phyloP scores from a whole-genome alignment of 192 early-diverging fungal genomes.

The Backusella westeae region DNA sequence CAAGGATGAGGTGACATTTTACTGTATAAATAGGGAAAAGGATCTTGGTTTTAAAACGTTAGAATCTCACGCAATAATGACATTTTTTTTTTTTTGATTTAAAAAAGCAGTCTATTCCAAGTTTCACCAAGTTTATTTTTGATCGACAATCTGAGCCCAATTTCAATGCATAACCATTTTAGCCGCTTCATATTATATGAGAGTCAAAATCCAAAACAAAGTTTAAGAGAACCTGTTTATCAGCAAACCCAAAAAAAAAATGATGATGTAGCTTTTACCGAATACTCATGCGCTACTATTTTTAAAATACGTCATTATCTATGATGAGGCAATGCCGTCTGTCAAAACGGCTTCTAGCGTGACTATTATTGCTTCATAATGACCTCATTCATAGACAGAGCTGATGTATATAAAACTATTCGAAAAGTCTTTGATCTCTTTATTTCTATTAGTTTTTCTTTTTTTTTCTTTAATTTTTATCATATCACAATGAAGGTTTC shows the following conservation, averaged over 20 bases:
- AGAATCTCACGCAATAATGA: not conserved
- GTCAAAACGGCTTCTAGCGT: not conserved
- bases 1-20: not conserved
- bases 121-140: not conserved
- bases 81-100: not conserved
- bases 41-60: not conserved
- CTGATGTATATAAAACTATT: not conserved
- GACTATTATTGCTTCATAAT: conserved; percentile 7
- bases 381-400: not conserved
- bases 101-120: not conserved
- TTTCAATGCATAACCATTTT: not conserved
- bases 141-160: not conserved
- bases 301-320: not conserved
- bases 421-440: not conserved
- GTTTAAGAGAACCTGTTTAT: not conserved
- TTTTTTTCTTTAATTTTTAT: not conserved
- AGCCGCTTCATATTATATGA: not conserved
- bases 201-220: not conserved
- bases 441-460: not conserved
- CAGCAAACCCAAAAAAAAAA: not conserved
- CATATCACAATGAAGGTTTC: conserved; percentile 5
- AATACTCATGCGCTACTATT: not conserved
- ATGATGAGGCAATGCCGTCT: not conserved
- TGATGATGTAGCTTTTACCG: not conserved
- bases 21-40: not conserved